These are phyloP conservation scores for Blastocystis hominis DNA, from an alignment of 352 stramenopile genomes.

Conservation along the genomic window DNA sequence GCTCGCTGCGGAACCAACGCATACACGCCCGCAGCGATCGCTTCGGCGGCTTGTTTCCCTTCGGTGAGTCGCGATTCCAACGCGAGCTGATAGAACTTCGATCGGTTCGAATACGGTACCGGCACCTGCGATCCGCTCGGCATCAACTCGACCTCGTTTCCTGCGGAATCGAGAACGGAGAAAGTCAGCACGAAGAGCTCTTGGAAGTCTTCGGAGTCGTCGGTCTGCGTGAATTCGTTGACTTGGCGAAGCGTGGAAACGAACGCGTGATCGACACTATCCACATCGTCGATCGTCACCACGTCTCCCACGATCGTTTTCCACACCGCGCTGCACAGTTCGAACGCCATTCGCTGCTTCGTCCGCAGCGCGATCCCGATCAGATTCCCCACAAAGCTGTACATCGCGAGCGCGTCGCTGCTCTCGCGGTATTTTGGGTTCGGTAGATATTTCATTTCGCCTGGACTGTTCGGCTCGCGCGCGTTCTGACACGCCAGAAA, in stretches of 20 bases:
- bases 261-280: slow-evolving; percentile 71
- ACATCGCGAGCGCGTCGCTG: slow-evolving; percentile 62
- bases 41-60: slow-evolving; percentile 65
- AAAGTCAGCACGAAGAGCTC: slow-evolving; percentile 81
- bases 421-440: slow-evolving; percentile 67
- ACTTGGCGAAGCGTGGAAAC: slow-evolving; percentile 77
- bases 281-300: slow-evolving; percentile 70
- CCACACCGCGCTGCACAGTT: slow-evolving; percentile 75
- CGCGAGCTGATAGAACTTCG: slow-evolving; percentile 62
- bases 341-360: slow-evolving; percentile 74
- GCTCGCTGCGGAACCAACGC: slow-evolving; percentile 64
- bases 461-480: slow-evolving; percentile 60
- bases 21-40: slow-evolving; percentile 61
- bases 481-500: slow-evolving; percentile 14
- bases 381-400: slow-evolving; percentile 80
- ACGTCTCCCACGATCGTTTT: slow-evolving; percentile 72
- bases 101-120: slow-evolving; percentile 63
- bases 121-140: slow-evolving; percentile 59
- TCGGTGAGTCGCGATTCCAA: slow-evolving; percentile 63
- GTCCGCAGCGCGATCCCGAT: slow-evolving; percentile 75
- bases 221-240: slow-evolving; percentile 65
- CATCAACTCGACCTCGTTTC: slow-evolving; percentile 65
- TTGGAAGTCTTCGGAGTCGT: slow-evolving; percentile 76
- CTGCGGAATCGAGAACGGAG: slow-evolving; percentile 74
- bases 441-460: slow-evolving; percentile 72